Base-by-base conservation (phyloP, 805 yeast genomes). In the Barnettozyma californica region DNA sequence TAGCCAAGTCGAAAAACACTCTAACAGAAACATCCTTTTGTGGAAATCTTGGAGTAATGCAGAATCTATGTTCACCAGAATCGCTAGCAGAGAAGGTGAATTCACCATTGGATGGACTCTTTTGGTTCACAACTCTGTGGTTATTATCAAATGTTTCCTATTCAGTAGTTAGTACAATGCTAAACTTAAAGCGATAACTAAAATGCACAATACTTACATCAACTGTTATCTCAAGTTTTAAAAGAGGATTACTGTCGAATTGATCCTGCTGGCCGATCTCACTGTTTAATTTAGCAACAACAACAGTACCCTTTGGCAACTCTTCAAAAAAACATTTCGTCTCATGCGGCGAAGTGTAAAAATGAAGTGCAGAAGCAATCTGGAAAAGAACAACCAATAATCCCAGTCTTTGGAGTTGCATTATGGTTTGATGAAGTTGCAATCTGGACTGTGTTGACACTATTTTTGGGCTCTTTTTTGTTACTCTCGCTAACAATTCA, bases 281-380 rank as follows among this genome's bases (percentile, higher is more conserved):
- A 3, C 87, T 86, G 55, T 84, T 84, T 56, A 87, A 80, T 60
- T 76, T 75, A 47, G 92, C 96, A 49, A 86, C 86, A 20, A 91
- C 84, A 49, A 92, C 75, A n/a, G 95, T 80, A 56, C 83, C 86
- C 54, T 76, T 73, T 16, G 87, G 81, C 51, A 92, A 72, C 52
- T 86, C 95, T 62, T 91, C 94, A 60, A 70, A 84, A 65, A 92
- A 92, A 68, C 98, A 94, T 57, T 81, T 80, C 40, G 81, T 76
- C 55, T 85, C 85, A 29, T 84, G 90, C 1, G 91, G 84, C 11
- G 79, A 79, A 46, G 88, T 70, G 65, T 89, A 91, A 65, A 89
- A 82, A 66, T 94, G 96, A 50, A 91, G 46, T 0, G 57, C 60
- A 5, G 35, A 19, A 3, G 46, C 41, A 9, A 53, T 8, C 27